Evolutionary conservation across 1,139 yeast genomes (phyloP).

Genomic region (Zygosaccharomyces sapae): DNA sequence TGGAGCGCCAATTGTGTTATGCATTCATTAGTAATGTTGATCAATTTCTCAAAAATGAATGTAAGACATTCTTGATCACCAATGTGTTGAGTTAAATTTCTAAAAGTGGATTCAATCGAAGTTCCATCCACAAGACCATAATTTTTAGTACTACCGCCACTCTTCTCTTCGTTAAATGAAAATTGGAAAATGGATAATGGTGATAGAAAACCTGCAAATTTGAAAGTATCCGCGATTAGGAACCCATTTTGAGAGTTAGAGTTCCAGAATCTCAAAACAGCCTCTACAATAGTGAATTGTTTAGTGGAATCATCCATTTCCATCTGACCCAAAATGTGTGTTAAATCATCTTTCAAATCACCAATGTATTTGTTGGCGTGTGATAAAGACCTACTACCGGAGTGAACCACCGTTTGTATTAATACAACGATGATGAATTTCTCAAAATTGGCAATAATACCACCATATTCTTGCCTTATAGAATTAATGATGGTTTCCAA

Average conservation of each 20-base stretch:
- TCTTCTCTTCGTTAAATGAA: conserved; percentile 38
- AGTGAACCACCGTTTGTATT: conserved; percentile 68
- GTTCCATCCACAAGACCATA: conserved; percentile 38
- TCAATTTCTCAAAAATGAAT: conserved; percentile 40
- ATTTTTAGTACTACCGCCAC: conserved; percentile 21
- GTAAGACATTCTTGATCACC: conserved; percentile 32
- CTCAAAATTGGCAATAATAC: conserved; percentile 39
- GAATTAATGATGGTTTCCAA: conserved; percentile 37
- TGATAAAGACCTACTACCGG: conserved; percentile 86
- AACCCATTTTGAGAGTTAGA: conserved; percentile 78
- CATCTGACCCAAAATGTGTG: conserved; percentile 44
- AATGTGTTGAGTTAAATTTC: conserved; percentile 34
- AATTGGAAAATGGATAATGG: conserved; percentile 42
- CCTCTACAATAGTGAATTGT: conserved; percentile 51
- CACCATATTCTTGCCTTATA: conserved; percentile 35
- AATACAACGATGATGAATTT: conserved; percentile 55
- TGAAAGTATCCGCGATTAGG: conserved; percentile 61
- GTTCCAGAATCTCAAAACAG: conserved; percentile 73
- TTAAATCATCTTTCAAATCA: conserved; percentile 51
- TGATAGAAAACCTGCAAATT: conserved; percentile 47
- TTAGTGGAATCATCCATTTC: conserved; percentile 33
- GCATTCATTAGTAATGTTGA: conserved; percentile 40
- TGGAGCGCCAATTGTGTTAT: conserved; percentile 30
- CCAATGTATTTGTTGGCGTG: conserved; percentile 73
- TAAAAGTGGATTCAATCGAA: conserved; percentile 38